Evolutionary conservation across 495 filamentous ascomycete species (phyloP).

Genomic region (Trypethelium eluteriae): DNA sequence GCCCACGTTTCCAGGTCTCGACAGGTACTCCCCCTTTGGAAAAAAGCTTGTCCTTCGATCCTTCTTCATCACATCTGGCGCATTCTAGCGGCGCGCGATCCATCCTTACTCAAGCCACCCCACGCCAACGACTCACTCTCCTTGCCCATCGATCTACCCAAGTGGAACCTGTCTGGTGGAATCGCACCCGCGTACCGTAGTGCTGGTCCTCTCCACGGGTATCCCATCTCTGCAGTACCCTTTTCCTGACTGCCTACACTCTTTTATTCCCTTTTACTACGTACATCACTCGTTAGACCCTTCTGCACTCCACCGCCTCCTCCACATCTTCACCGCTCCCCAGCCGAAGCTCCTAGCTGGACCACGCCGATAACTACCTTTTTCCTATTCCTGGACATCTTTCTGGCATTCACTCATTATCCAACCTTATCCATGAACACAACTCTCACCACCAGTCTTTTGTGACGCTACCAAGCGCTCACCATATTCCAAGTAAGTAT

Average conservation of each 20-base stretch:
- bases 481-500: neutral
- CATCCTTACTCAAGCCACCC: constrained; percentile 5
- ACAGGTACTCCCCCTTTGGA: neutral
- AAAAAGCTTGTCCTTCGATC: constrained; percentile 1
- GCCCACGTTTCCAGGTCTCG: neutral
- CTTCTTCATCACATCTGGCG: constrained; percentile 12
- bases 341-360: neutral
- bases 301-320: neutral
- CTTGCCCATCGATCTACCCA: neutral
- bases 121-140: neutral
- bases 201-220: neutral
- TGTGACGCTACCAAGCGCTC: constrained; percentile 10
- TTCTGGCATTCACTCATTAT: constrained; percentile 10
- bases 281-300: constrained; percentile 13
- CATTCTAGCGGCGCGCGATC: neutral
- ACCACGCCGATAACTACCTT: neutral
- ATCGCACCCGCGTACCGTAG: constrained; percentile 9
- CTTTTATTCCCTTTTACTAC: constrained; percentile 9
- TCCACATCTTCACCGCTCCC: constrained; percentile 4
- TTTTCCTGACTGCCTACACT: constrained; percentile 12
- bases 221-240: neutral
- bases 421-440: neutral
- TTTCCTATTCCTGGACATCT: neutral
- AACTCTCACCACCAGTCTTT: neutral
- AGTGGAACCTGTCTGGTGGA: neutral